phyloP scores from a whole-genome alignment of 73 alveolate genomes.

The Uronychia binucleata region DNA sequence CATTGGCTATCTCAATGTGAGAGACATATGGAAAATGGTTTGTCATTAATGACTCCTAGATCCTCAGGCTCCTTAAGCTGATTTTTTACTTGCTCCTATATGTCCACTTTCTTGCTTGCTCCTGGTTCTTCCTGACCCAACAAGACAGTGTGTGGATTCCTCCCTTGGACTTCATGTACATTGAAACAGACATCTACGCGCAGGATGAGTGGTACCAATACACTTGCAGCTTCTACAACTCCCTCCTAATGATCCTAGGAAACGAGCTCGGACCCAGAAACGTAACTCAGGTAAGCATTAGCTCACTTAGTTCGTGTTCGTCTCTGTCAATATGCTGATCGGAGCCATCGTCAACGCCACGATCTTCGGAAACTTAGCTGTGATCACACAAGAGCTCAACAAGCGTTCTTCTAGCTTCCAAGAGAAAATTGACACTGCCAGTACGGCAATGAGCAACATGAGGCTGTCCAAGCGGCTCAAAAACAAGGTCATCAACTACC shows the following conservation, averaged over 20 bases:
- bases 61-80: too few species aligned
- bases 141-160: conserved; percentile 10
- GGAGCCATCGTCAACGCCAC: conserved; percentile 61
- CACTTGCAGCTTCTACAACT: conserved; percentile 22
- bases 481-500: conserved; percentile 21
- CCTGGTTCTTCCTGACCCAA: conserved; percentile 34
- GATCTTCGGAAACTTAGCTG: conserved; percentile 54
- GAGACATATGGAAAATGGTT: conserved; percentile 38
- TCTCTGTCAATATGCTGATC: conserved; percentile 14
- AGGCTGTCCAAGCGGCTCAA: conserved; percentile 46
- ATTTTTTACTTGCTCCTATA: conserved; percentile 51
- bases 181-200: not conserved
- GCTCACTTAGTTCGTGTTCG: conserved; percentile 18
- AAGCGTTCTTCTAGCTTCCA: conserved; percentile 13
- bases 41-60: too few species aligned
- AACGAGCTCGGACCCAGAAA: conserved; percentile 52
- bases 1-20: conserved; percentile 36
- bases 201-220: not conserved
- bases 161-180: conserved; percentile 1
- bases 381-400: conserved; percentile 12
- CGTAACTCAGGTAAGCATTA: not conserved
- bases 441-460: conserved; percentile 58
- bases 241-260: conserved; percentile 48
- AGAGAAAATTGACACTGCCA: conserved; percentile 38
- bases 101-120: conserved; percentile 57